These are phyloP conservation scores for Blastobotrys persicus DNA, from an alignment of 1,139 yeast species.

Conservation along the genomic window DNA sequence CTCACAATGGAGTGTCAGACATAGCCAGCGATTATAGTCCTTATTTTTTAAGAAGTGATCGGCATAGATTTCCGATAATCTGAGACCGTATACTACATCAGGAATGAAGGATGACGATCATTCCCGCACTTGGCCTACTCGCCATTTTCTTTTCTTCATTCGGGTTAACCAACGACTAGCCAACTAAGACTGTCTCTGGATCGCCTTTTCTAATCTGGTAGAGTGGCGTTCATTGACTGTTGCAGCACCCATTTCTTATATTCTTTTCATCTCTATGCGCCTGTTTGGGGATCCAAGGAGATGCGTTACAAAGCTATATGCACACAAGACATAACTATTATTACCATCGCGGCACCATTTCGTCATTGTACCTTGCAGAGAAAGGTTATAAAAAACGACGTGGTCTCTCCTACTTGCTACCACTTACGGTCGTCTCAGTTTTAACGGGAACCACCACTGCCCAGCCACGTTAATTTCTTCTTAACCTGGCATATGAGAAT, in stretches of 20 bases:
- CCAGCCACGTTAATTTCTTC: no score
- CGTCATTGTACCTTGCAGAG: not conserved
- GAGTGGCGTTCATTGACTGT: no score
- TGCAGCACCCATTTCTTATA: not conserved
- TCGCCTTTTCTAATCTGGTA: not conserved
- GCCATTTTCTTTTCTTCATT: conserved; percentile 4
- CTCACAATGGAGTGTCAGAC: not conserved
- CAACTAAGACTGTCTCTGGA: not conserved
- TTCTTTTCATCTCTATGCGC: not conserved
- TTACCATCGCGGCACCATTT: no score
- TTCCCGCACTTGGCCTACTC: not conserved
- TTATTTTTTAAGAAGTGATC: conserved; percentile 2
- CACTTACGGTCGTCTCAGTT: not conserved
- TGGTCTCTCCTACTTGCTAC: no score
- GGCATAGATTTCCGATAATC: conserved; percentile 1
- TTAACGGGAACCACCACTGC: no score
- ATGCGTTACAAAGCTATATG: not conserved
- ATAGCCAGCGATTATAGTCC: not conserved
- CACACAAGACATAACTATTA: no score
- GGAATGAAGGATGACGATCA: not conserved
- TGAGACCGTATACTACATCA: not conserved
- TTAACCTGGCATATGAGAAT: no score
- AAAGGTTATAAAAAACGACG: no score
- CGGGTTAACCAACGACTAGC: conserved; percentile 1
- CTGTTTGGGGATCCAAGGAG: not conserved